Evolutionary conservation across 805 yeast genomes (phyloP).

Genomic region (Yarrowia osloensis): DNA sequence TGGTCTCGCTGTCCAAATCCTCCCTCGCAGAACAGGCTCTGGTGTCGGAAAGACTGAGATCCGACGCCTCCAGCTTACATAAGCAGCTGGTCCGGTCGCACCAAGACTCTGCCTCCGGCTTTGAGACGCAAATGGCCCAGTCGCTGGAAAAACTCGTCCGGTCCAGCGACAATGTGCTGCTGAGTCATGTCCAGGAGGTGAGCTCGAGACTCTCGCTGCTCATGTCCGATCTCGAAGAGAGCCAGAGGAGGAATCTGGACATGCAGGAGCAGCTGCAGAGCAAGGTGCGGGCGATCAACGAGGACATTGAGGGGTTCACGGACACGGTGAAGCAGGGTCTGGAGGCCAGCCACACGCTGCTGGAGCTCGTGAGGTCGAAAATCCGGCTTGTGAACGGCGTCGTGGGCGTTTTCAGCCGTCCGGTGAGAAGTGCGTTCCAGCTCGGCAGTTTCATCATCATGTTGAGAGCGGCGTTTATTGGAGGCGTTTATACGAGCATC

Average conservation of each 20-base stretch:
- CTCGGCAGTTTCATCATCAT: neutral
- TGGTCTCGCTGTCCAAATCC: neutral
- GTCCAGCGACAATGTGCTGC: neutral
- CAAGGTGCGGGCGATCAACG: neutral
- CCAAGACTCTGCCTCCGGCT: neutral
- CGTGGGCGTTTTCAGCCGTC: neutral
- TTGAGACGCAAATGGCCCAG: neutral
- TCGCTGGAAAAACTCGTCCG: neutral
- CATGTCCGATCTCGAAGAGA: neutral
- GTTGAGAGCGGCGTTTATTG: neutral
- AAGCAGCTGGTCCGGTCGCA: neutral
- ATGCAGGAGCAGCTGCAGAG: neutral
- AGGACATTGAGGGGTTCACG: constrained; percentile 5
- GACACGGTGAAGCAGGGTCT: constrained; percentile 10
- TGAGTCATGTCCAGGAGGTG: neutral
- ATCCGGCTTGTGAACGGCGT: constrained; percentile 3
- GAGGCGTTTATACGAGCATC: neutral
- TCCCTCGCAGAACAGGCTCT: neutral
- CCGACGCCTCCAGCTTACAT: neutral
- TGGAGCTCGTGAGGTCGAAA: neutral
- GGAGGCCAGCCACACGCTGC: constrained; percentile 6
- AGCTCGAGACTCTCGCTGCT: neutral
- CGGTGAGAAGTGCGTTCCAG: constrained; percentile 3
- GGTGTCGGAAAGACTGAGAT: neutral
- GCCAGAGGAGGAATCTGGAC: neutral